phyloP scores from a whole-genome alignment of 352 stramenopile genomes.

The Globisporangium megalacanthum region DNA sequence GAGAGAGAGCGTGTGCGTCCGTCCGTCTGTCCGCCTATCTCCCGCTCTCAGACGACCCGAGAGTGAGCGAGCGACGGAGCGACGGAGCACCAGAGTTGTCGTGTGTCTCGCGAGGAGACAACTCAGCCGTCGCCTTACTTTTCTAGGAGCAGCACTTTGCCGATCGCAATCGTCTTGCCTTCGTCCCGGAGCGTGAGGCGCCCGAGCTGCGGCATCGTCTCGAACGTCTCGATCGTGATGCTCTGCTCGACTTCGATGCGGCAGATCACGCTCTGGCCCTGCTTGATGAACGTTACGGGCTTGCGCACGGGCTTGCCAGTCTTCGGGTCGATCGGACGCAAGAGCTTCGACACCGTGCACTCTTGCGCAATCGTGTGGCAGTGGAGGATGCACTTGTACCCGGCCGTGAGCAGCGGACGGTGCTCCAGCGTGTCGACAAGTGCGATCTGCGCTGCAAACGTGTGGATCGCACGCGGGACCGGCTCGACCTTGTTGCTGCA shows the following conservation, averaged over 20 bases:
- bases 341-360: slow-evolving; percentile 91
- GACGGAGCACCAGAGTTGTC: too few species aligned
- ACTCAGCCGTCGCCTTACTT: slow-evolving; percentile 33
- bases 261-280: slow-evolving; percentile 92
- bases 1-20: too few species aligned
- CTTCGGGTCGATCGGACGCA: slow-evolving; percentile 83
- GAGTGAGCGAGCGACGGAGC: too few species aligned
- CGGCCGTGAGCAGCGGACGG: slow-evolving; percentile 94
- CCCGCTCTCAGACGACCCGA: not conserved
- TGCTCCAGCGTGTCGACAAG: slow-evolving; percentile 97
- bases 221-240: slow-evolving; percentile 95
- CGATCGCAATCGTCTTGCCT: slow-evolving; percentile 98
- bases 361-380: slow-evolving; percentile 96
- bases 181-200: slow-evolving; percentile 98
- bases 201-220: slow-evolving; percentile 94
- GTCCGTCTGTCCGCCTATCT: not conserved
- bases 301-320: slow-evolving; percentile 91
- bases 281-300: slow-evolving; percentile 93
- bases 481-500: slow-evolving; percentile 57
- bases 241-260: slow-evolving; percentile 91
- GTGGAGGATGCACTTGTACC: slow-evolving; percentile 98
- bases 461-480: slow-evolving; percentile 58
- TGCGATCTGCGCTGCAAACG: slow-evolving; percentile 91
- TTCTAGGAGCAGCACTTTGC: slow-evolving; percentile 94
- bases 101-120: too few species aligned